Evolutionary conservation across 805 yeast genomes (phyloP).

Genomic region (Lipomyces sp.): DNA sequence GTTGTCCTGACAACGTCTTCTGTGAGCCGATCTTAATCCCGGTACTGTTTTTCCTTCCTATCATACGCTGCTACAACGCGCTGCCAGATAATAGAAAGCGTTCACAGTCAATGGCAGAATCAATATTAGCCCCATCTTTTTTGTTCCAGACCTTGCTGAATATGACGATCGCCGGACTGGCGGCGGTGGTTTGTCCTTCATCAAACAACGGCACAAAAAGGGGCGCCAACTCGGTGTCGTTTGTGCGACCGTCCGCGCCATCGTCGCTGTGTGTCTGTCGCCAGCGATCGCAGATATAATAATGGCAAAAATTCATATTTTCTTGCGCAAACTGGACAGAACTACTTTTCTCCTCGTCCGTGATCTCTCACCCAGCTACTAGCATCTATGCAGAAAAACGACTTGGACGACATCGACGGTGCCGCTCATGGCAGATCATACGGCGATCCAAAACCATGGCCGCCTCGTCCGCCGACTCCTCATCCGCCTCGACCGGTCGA

Average conservation of each 20-base stretch:
- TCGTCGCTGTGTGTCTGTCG: neutral
- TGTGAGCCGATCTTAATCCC: too few relatives aligned
- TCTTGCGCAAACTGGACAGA: too few relatives aligned
- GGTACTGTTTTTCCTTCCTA: too few relatives aligned
- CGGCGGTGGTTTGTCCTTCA: too few relatives aligned
- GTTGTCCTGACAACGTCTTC: too few relatives aligned
- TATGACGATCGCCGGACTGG: too few relatives aligned
- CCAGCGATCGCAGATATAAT: too few relatives aligned
- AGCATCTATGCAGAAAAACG: neutral
- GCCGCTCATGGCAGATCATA: neutral
- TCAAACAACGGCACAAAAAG: neutral
- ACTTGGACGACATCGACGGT: neutral
- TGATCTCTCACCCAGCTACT: neutral
- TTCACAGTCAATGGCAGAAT: too few relatives aligned
- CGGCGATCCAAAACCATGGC: constrained; percentile 22
- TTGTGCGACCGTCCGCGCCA: neutral
- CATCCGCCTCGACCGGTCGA: constrained; percentile 23
- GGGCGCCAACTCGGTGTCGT: neutral
- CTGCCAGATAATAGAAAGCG: too few relatives aligned
- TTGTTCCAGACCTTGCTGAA: too few relatives aligned
- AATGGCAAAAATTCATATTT: neutral
- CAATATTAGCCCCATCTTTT: too few relatives aligned
- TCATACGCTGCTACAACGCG: too few relatives aligned
- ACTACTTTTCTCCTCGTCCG: neutral
- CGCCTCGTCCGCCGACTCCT: constrained; percentile 31